A percentile compares a stretch with the other conserved stretches of the same genome.
phyloP scores from a whole-genome alignment of 768 basidiomycete genomes.

The Lactifluus piperatus region DNA sequence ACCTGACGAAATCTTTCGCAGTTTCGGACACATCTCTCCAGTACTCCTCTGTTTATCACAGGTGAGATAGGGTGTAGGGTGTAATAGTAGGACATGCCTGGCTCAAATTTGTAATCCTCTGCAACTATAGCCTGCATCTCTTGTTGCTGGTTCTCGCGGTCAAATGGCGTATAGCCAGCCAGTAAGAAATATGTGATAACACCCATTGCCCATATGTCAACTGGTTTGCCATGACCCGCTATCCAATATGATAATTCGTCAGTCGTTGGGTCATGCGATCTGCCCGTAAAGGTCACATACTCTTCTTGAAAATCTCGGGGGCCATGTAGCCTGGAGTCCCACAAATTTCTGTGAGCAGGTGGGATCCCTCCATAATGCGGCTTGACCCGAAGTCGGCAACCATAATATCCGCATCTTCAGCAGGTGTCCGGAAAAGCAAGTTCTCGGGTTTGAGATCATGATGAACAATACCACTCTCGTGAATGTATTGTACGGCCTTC shows the following conservation, averaged over 20 bases:
- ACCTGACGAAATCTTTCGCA: constrained; percentile 73
- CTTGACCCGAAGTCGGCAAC: constrained; percentile 95
- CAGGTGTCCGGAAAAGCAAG: constrained; percentile 82
- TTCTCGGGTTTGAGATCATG: constrained; percentile 98
- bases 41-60: constrained; percentile 50
- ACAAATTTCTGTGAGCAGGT: constrained; percentile 87
- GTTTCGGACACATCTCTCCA: constrained; percentile 79
- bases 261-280: background rate
- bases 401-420: constrained; percentile 91
- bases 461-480: constrained; percentile 88
- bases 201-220: constrained; percentile 96
- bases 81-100: constrained; percentile 30
- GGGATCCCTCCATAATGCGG: constrained; percentile 84
- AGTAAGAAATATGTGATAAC: constrained; percentile 98
- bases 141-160: constrained; percentile 76
- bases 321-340: constrained; percentile 96
- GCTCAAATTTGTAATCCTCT: constrained; percentile 90
- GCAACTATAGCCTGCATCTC: constrained; percentile 95
- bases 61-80: background rate
- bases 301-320: constrained; percentile 91
- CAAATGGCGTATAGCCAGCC: constrained; percentile 93
- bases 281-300: constrained; percentile 35
- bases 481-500: constrained; percentile 84
- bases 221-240: constrained; percentile 92
- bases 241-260: constrained; percentile 9